These are phyloP conservation scores for Fusarium nematophilum DNA, from an alignment of 2,329 filamentous ascomycete species.

Conservation along the genomic window DNA sequence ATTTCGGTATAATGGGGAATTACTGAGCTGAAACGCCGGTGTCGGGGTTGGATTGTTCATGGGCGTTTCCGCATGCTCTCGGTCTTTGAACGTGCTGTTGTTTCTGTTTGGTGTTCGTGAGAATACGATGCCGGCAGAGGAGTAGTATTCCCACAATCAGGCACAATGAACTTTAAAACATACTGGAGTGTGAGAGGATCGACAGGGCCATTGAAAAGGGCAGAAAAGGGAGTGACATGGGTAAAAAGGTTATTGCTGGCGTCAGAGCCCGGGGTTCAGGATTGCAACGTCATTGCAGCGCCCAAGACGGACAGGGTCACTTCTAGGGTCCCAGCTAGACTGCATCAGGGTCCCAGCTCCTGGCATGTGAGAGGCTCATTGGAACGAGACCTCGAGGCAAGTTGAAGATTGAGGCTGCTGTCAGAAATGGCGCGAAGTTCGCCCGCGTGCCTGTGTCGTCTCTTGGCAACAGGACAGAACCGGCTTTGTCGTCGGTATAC, in stretches of 20 bases:
- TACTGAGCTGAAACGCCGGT: slow-evolving; percentile 14
- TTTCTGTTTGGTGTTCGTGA: neutral
- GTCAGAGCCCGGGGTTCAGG: slow-evolving; percentile 10
- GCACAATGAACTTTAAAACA: neutral
- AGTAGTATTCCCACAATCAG: too few relatives aligned
- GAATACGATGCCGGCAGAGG: neutral
- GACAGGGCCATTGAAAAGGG: slow-evolving; percentile 3
- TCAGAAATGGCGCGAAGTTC: neutral
- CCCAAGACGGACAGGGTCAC: slow-evolving; percentile 6
- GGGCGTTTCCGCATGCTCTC: neutral
- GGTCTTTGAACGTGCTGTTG: too few relatives aligned
- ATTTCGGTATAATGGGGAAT: slow-evolving; percentile 11
- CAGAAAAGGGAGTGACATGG: too few relatives aligned
- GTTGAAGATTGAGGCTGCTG: too few relatives aligned
- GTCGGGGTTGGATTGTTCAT: slow-evolving; percentile 25
- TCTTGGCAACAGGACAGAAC: neutral
- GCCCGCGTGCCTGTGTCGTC: too few relatives aligned
- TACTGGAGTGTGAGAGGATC: slow-evolving; percentile 5
- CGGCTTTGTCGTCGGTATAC: neutral
- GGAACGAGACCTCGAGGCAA: too few relatives aligned
- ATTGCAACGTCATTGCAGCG: slow-evolving; percentile 27
- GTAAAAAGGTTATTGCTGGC: neutral
- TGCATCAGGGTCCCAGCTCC: slow-evolving; percentile 32
- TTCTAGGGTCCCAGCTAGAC: too few relatives aligned
- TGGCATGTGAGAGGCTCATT: too few relatives aligned